Evolutionary conservation across 2,329 filamentous ascomycete species (phyloP).

Genomic region (Torrubiella hemipterigena): DNA sequence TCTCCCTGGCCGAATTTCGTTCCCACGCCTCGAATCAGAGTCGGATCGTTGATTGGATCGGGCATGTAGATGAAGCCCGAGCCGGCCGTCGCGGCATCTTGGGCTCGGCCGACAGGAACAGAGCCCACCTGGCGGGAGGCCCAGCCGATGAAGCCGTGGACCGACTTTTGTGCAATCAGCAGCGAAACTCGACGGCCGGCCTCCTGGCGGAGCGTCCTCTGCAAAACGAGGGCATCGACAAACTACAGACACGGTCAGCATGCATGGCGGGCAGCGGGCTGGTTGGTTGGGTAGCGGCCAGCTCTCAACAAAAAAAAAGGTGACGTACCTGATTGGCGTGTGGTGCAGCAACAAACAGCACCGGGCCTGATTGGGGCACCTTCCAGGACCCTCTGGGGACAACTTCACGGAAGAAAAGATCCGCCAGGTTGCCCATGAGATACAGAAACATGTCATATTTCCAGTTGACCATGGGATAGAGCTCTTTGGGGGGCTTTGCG

Average conservation of each 20-base stretch:
- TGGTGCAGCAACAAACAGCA: conserved; percentile 92
- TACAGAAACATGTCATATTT: conserved; percentile 71
- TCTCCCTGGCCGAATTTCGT: conserved; percentile 68
- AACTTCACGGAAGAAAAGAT: conserved; percentile 97
- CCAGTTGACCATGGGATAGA: conserved; percentile 59
- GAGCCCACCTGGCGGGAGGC: conserved; percentile 75
- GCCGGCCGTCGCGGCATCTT: conserved; percentile 75
- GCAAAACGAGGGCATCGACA: conserved; percentile 86
- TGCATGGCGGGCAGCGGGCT: neutral
- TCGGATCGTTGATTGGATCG: conserved; percentile 75
- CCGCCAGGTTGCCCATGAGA: conserved; percentile 70
- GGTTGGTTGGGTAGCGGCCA: too few relatives aligned
- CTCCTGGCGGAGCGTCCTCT: conserved; percentile 79
- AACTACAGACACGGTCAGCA: conserved; percentile 48
- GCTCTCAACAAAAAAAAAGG: too few relatives aligned
- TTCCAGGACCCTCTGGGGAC: conserved; percentile 93
- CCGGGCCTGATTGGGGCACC: conserved; percentile 74
- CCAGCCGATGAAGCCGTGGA: conserved; percentile 85
- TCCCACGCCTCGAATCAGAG: conserved; percentile 63
- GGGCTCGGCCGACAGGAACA: conserved; percentile 83
- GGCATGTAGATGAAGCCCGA: conserved; percentile 77
- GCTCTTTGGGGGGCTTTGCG: conserved; percentile 38
- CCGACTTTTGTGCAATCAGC: conserved; percentile 90
- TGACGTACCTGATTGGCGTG: conserved; percentile 79
- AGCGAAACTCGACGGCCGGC: conserved; percentile 82